phyloP scores from a whole-genome alignment of 805 yeast genomes.

The Sugiyamaella americana region DNA sequence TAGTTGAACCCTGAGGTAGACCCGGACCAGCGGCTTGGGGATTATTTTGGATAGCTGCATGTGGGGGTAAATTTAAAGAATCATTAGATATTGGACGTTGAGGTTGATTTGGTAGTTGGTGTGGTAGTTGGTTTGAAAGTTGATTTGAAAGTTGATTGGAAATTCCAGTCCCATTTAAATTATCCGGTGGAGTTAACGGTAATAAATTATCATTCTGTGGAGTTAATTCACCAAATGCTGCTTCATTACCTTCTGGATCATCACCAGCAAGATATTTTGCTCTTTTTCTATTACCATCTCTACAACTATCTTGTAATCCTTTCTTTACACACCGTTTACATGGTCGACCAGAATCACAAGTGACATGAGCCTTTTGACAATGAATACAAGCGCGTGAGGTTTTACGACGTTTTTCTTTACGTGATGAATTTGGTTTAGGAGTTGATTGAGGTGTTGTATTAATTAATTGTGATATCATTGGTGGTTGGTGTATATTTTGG shows the following conservation, averaged over 20 bases:
- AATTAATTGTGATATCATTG: no score
- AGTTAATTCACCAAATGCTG: background rate
- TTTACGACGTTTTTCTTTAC: conserved; percentile 37
- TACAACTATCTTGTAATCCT: conserved; percentile 59
- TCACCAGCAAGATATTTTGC: conserved; percentile 65
- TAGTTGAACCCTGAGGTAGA: background rate
- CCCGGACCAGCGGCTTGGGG: background rate
- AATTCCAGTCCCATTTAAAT: conserved; percentile 16
- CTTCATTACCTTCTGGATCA: conserved; percentile 25
- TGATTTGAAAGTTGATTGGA: conserved; percentile 2
- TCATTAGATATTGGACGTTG: no score
- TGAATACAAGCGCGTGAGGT: conserved; percentile 80
- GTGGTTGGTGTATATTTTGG: no score
- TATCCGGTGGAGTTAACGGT: background rate
- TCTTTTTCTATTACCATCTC: conserved; percentile 79
- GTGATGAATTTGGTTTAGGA: no score
- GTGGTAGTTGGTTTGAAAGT: background rate
- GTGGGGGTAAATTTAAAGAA: background rate
- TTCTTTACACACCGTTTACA: conserved; percentile 67
- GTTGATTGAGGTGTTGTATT: no score
- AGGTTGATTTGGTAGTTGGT: background rate
- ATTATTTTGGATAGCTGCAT: background rate
- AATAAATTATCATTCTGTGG: background rate
- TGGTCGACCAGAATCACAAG: conserved; percentile 74
- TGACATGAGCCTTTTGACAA: conserved; percentile 82